These are phyloP conservation scores for Aspergillus pseudonomiae DNA, from an alignment of 2,329 filamentous ascomycete species.

Conservation along the genomic window DNA sequence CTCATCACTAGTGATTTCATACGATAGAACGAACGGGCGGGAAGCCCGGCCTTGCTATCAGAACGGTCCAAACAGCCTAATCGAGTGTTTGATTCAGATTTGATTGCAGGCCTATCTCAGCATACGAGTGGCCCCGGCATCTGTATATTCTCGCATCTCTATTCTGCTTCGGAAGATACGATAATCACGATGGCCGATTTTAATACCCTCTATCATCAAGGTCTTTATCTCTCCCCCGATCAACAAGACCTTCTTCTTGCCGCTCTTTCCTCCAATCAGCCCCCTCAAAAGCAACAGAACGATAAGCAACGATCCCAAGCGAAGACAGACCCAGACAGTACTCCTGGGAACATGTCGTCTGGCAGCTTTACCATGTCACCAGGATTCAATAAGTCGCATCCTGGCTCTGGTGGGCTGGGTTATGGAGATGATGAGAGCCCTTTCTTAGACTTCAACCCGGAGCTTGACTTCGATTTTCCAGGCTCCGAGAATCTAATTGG, in stretches of 20 bases:
- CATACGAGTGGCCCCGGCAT: neutral
- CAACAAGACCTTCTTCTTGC: constrained; percentile 77
- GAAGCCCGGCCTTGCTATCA: constrained; percentile 32
- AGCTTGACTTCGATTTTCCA: constrained; percentile 73
- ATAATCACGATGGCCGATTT: constrained; percentile 40
- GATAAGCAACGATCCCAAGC: constrained; percentile 23
- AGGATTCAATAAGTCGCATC: constrained; percentile 34
- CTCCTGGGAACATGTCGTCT: constrained; percentile 49
- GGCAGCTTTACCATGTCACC: constrained; percentile 41
- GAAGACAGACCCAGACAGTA: constrained; percentile 29
- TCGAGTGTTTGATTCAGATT: neutral
- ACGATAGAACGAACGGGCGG: constrained; percentile 35
- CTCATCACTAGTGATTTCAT: constrained; percentile 7
- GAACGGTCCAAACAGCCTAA: constrained; percentile 4
- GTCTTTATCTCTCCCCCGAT: constrained; percentile 72
- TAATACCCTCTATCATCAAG: constrained; percentile 49
- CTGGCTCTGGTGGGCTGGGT: constrained; percentile 52
- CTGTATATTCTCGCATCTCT: neutral
- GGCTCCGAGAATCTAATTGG: constrained; percentile 72
- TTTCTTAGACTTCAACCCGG: constrained; percentile 79
- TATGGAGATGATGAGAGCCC: constrained; percentile 71
- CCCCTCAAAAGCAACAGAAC: constrained; percentile 36
- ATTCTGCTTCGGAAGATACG: neutral
- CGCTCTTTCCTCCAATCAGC: constrained; percentile 72
- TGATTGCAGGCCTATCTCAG: neutral